phyloP scores from a whole-genome alignment of 2,329 filamentous ascomycete genomes.

The Calonectria multiphialidica region DNA sequence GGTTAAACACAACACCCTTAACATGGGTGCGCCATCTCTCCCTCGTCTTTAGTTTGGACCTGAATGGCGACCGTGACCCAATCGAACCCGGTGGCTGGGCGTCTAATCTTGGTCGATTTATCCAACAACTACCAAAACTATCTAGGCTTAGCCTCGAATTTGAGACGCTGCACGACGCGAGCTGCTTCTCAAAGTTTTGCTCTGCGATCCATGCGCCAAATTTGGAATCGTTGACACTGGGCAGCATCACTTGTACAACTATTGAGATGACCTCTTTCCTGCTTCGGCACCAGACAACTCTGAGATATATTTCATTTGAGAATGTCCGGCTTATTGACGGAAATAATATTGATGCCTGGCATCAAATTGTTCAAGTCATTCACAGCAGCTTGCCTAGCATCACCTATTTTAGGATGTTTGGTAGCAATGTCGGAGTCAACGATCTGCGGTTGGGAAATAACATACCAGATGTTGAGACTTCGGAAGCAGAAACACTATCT shows the following conservation, averaged over 20 bases:
- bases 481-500: not conserved
- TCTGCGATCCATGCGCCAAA: not conserved
- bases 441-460: not conserved
- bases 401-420: not conserved
- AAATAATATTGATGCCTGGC: not conserved
- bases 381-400: not conserved
- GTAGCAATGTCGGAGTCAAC: not conserved
- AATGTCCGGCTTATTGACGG: not conserved
- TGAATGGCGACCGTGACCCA: not conserved
- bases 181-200: not conserved
- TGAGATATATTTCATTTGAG: not conserved
- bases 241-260: not conserved
- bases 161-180: not conserved
- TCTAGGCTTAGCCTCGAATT: not conserved
- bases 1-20: not conserved
- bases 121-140: not conserved
- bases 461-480: not conserved
- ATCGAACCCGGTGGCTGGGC: not conserved
- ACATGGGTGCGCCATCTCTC: conserved; percentile 4
- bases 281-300: not conserved
- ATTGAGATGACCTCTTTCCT: not conserved
- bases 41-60: not conserved
- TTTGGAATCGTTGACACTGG: not conserved
- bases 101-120: not conserved
- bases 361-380: not conserved